phyloP scores from a whole-genome alignment of 805 yeast species.

The Ogataea naganishii region DNA sequence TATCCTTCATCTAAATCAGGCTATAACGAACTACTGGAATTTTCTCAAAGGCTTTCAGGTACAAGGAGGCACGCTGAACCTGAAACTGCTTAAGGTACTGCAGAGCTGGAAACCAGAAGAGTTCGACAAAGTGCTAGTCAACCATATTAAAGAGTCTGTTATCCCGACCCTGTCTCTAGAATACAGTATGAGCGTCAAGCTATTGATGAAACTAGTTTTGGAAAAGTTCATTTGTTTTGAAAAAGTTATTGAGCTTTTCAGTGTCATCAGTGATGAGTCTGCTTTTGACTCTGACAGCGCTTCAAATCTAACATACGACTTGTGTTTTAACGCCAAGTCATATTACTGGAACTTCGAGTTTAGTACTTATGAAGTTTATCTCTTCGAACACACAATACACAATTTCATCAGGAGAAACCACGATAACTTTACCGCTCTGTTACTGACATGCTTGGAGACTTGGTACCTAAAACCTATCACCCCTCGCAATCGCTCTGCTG shows the following conservation, averaged over 20 bases:
- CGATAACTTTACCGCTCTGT: no score
- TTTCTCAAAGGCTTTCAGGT: constrained; percentile 13
- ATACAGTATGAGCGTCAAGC: constrained; percentile 25
- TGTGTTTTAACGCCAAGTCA: constrained; percentile 14
- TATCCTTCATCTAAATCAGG: constrained; percentile 17
- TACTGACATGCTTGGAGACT: no score
- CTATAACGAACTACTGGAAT: constrained; percentile 18
- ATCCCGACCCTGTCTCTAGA: constrained; percentile 25
- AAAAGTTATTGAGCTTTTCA: constrained; percentile 22
- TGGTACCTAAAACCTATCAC: neutral
- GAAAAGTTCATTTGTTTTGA: constrained; percentile 28
- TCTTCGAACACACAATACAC: no score
- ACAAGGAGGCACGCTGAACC: constrained; percentile 3
- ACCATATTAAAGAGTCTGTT: constrained; percentile 17
- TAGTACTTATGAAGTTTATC: no score
- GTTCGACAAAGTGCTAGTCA: constrained; percentile 14
- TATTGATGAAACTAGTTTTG: constrained; percentile 27
- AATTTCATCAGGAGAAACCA: no score
- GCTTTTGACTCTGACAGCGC: constrained; percentile 10
- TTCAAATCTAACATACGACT: constrained; percentile 15
- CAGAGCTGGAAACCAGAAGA: constrained; percentile 30
- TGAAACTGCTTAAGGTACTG: constrained; percentile 17
- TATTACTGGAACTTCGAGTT: no score
- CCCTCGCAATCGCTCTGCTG: no score
- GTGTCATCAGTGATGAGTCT: constrained; percentile 6